Evolutionary conservation across 495 filamentous ascomycete genomes (phyloP), one percentile per base, ranked within the genome.

Genomic region (Talaromyces liani): DNA sequence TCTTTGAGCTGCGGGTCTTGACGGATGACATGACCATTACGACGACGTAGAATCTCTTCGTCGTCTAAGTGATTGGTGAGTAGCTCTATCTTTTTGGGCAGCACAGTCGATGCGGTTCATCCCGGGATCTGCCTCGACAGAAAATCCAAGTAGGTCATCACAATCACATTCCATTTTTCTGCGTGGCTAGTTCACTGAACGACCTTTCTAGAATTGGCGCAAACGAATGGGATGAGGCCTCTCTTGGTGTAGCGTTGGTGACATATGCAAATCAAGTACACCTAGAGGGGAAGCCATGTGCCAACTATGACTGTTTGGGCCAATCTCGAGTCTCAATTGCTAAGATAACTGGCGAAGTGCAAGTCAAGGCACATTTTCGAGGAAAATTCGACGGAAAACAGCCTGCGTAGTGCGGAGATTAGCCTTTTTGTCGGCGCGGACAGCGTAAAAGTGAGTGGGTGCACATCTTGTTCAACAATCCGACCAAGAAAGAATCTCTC

Each of bases 61-160:
- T 36, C 58, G 56, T 60, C n/a, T 5, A 56, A n/a, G 53, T 54
- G 27, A 56, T 56, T 56, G 53, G 53, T 27, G 27, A 56, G 53
- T 29, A 56, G 22, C 22, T 25, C 24, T 22, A 31, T 45, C 22
- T 18, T 53, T 34, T 33, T 27, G 45, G 51, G 20, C 5, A 54
- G 47, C 25, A 62, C 24, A 39, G 9, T 62, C 18, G 41, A 71
- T 66, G 72, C 72, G 72, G 71, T 71, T 72, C 70, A 69, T 68
- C 62, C 61, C 56, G 61, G 25, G 41, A 64, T 68, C 63, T 64
- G 65, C 62, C 61, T 66, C 64, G 64, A 65, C 64, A 61, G 61
- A 55, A 25, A 65, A 33, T 16, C 63, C 29, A 65, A 41, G 25
- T 29, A 55, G 59, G 61, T 51, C 63, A 66, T 49, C 41, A 61